Evolutionary conservation across 1,139 yeast genomes (phyloP).

Genomic region (Zhuliangozyma blackwelliae): DNA sequence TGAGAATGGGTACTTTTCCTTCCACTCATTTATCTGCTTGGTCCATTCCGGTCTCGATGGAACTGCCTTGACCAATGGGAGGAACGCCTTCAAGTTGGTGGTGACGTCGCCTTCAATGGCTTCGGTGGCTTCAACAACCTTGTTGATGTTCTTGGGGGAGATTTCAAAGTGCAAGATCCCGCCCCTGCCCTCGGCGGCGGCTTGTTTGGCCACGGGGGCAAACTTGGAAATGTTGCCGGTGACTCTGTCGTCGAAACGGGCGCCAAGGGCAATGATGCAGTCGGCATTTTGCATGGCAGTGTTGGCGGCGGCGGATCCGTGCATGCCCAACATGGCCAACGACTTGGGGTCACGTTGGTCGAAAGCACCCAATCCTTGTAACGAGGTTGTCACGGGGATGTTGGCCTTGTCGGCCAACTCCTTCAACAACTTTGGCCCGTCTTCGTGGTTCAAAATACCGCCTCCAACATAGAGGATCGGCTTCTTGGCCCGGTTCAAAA

Average conservation of each 20-base stretch:
- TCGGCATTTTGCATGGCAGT: slow-evolving; percentile 92
- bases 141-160: slow-evolving; percentile 93
- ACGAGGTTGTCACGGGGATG: slow-evolving; percentile 93
- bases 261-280: slow-evolving; percentile 89
- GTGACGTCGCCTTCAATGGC: slow-evolving; percentile 97
- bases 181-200: slow-evolving; percentile 85
- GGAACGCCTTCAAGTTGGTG: slow-evolving; percentile 62
- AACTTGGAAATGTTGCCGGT: slow-evolving; percentile 81
- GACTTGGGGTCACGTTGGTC: slow-evolving; percentile 91
- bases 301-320: slow-evolving; percentile 94
- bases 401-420: slow-evolving; percentile 86
- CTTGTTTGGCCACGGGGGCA: slow-evolving; percentile 90
- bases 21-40: slow-evolving; percentile 71
- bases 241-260: slow-evolving; percentile 97
- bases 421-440: slow-evolving; percentile 75
- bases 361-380: slow-evolving; percentile 91
- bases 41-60: slow-evolving; percentile 76
- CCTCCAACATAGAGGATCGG: slow-evolving; percentile 92
- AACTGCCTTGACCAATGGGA: slow-evolving; percentile 66
- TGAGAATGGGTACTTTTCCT: slow-evolving; percentile 76
- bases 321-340: slow-evolving; percentile 97
- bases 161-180: slow-evolving; percentile 97
- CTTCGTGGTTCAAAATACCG: slow-evolving; percentile 75
- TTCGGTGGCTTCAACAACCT: slow-evolving; percentile 95
- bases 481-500: slow-evolving; percentile 77